Conservation (phyloP, 441 rosid genomes). For the Adansonia rubrostipa region DNA sequence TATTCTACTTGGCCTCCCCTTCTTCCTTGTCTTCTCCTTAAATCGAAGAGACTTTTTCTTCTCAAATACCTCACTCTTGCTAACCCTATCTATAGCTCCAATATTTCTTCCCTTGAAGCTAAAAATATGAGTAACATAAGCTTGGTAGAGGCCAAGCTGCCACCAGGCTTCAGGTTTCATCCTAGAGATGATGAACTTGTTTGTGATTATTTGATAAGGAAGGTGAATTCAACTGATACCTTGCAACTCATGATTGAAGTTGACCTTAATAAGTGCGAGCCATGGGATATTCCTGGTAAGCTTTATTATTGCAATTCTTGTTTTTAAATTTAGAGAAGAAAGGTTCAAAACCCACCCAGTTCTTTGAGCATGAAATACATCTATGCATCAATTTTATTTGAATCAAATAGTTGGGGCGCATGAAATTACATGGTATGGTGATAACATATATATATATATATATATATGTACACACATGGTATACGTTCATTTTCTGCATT, state of each 20-base stretch:
- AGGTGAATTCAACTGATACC: constrained; percentile 32
- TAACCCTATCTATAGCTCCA: neutral
- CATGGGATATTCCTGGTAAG: constrained; percentile 78
- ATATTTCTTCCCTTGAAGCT: neutral
- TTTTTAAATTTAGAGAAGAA: neutral
- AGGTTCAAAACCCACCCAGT: neutral
- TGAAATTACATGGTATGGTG: neutral
- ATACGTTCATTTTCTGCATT: neutral
- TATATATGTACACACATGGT: too few species aligned
- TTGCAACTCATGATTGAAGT: constrained; percentile 46
- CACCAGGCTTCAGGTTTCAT: constrained; percentile 73
- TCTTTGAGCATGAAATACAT: neutral
- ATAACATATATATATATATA: too few species aligned
- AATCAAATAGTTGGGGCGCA: neutral
- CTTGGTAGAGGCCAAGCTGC: constrained; percentile 54
- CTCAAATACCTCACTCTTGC: neutral
- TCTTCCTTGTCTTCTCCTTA: neutral
- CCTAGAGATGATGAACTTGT: constrained; percentile 75
- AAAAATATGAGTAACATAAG: constrained; percentile 22
- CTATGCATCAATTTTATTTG: neutral
- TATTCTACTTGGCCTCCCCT: neutral
- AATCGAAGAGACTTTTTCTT: constrained; percentile 4
- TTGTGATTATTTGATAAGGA: constrained; percentile 61
- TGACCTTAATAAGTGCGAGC: constrained; percentile 75
- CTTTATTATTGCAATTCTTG: neutral